Base-by-base conservation (phyloP, 768 basidiomycete species). In the Lyophyllum decastes region DNA sequence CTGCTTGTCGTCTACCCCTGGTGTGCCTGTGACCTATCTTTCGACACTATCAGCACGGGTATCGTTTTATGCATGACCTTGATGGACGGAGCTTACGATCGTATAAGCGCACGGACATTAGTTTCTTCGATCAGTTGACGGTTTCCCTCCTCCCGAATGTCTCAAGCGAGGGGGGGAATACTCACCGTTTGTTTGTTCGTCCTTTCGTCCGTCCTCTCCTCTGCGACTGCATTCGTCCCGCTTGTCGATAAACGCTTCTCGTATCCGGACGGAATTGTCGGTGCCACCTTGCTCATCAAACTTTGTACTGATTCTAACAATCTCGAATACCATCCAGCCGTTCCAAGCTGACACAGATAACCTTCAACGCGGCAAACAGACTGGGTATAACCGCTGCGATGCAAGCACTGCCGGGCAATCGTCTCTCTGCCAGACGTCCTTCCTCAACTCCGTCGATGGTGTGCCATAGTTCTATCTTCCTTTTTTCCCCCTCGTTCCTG, bases 311-410 rank as follows among this genome's bases (percentile, higher is more conserved):
- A 19, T n/a, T 19, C 33, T 24, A 46, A 50, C 25, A 27, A 19
- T 26, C 26, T 26, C 4, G 33, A 24, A 41, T 27, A 57, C 2
- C 33, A 21, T 21, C 34, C 76, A 85, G 83, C 85, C 85, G 2
- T 78, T 81, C 65, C 74, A 84, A 68, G 82, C 74, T 38, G 78
- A 82, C 48, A 68, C 77, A 43, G 70, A 72, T 59, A 72, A 62
- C 19, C 49, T 73, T 44, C 65, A 68, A 24, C 84, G 87, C 58
- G 88, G 87, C 4, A 66, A 73, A 12, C 86, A 87, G 61, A 59
- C 57, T n/a, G 87, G 87, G 12, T 84, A 84, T 75, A 85, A 85
- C 68, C 63, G 72, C 5, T 87, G 85, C 71, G 84, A 86, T 69
- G 75, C 80, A 1, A 82, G 81, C 26, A 87, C 86, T 5, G 74